These are phyloP conservation scores for Saturnispora sekii DNA, from an alignment of 805 yeast species.

Conservation along the genomic window DNA sequence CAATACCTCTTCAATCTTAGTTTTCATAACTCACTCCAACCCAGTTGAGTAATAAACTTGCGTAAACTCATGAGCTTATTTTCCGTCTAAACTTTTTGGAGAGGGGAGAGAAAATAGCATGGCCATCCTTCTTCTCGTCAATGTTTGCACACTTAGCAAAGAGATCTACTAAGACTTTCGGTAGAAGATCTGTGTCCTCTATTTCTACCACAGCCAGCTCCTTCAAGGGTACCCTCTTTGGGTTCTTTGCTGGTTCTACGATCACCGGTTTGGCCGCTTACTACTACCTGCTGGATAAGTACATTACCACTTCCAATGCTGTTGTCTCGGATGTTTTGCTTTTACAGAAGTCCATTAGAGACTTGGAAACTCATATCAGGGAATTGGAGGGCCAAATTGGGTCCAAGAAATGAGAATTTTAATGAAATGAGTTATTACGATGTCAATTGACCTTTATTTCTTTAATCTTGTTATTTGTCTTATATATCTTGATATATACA, in stretches of 20 bases:
- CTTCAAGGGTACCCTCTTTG: slow-evolving; percentile 44
- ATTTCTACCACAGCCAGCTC: slow-evolving; percentile 14
- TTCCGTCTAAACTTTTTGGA: too few species aligned
- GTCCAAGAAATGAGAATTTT: not conserved
- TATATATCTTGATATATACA: not conserved
- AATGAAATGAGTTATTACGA: too few species aligned
- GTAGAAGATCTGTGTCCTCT: slow-evolving; percentile 10
- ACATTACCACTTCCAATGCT: slow-evolving; percentile 61
- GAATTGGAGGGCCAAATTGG: slow-evolving; percentile 37
- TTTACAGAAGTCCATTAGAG: slow-evolving; percentile 44
- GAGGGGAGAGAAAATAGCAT: not conserved
- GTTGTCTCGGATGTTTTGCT: slow-evolving; percentile 66
- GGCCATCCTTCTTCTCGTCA: not conserved
- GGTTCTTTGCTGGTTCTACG: slow-evolving; percentile 70
- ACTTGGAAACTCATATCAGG: slow-evolving; percentile 23
- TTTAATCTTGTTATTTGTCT: not conserved
- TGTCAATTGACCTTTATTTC: not conserved
- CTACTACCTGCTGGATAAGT: slow-evolving; percentile 69
- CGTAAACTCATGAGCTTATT: too few species aligned
- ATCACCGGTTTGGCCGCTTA: slow-evolving; percentile 68
- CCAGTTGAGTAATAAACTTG: not conserved
- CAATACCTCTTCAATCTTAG: not conserved
- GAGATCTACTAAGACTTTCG: slow-evolving; percentile 8
- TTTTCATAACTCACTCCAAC: not conserved
- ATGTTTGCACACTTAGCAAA: slow-evolving; percentile 17